Percentiles rank a stretch among this genome's conserved stretches.
Conservation (phyloP, 139 green algal genomes). For the Chlamydomonas incerta region DNA sequence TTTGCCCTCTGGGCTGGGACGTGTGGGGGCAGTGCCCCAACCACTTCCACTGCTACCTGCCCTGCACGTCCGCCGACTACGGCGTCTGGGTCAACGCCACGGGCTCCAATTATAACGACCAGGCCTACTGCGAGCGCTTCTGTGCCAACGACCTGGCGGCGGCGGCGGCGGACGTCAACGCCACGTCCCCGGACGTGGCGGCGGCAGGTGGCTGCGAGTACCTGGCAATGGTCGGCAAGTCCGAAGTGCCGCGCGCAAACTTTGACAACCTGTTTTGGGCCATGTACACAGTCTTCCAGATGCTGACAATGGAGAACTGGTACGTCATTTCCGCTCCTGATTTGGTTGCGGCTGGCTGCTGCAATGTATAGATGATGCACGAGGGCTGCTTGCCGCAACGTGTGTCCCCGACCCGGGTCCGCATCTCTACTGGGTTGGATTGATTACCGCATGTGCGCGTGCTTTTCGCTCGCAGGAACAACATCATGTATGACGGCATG, state of each 20-base stretch:
- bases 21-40: conserved; percentile 39
- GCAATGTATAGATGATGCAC: no score
- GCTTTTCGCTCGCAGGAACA: conserved; percentile 12
- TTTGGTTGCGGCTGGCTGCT: no score
- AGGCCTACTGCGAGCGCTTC: conserved; percentile 66
- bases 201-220: conserved; percentile 26
- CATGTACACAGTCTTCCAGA: conserved; percentile 74
- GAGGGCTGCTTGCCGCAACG: no score
- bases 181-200: not conserved
- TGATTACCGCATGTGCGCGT: no score
- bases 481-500: conserved; percentile 39
- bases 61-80: not conserved
- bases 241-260: conserved; percentile 56
- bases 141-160: conserved; percentile 3
- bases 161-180: not conserved
- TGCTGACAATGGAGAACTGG: conserved; percentile 64
- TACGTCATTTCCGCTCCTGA: no score
- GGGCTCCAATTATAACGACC: conserved; percentile 59
- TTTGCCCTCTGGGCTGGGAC: conserved; percentile 15
- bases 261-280: conserved; percentile 76
- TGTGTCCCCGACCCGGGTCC: no score
- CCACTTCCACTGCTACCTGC: conserved; percentile 41
- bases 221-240: conserved; percentile 57
- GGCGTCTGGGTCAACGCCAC: conserved; percentile 17
- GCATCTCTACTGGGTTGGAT: no score